Evolutionary conservation across 2,329 filamentous ascomycete species (phyloP), one percentile per base, ranked within the genome.

Genomic region (Talaromyces albobiverticillius): DNA sequence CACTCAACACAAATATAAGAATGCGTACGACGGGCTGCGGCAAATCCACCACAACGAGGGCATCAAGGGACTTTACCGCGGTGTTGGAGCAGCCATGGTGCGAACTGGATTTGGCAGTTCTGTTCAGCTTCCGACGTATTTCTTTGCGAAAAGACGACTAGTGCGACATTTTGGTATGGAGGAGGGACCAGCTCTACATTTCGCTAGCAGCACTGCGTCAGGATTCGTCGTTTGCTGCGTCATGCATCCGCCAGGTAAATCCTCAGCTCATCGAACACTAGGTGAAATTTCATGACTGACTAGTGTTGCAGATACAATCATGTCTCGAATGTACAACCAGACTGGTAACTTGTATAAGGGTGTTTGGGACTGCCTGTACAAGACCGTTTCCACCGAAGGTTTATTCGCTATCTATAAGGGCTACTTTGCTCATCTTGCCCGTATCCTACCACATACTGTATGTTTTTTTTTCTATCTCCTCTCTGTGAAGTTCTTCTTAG

Each of bases 261-360:
- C 58, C 13, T 16, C 20, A 16, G 13, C 23, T 18, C 14, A 9
- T 22, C 22, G 16, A 4, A 20, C 16, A 31, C 53, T 53, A 42
- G 29, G n/a, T 1, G 11, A 18, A 26, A 23, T 26, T 49, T 3
- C 23, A 54, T 53, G 40, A 57, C 55, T 34, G 31, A 50, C 22
- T 34, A 40, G 16, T 32, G 52, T 45, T 53, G 45, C 57, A 82
- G 94, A 99, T 71, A 99, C 94, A 4, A 89, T 99, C 75, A 99
- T 99, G 94, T 94, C 90, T 58, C 88, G 94, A 59, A 87, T 99
- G 79, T 99, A 99, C 80, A 99, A 99, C 78, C 94, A 99, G 72
- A 95, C 92, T 58, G 94, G 94, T 50, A 95, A 96, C 69, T 81
- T 99, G n/a, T 99, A 99, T 79, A 86, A 82, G 62, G 89, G 92